Base-by-base conservation (phyloP, 169 alveolate species). In the Plasmodium coatneyi region DNA sequence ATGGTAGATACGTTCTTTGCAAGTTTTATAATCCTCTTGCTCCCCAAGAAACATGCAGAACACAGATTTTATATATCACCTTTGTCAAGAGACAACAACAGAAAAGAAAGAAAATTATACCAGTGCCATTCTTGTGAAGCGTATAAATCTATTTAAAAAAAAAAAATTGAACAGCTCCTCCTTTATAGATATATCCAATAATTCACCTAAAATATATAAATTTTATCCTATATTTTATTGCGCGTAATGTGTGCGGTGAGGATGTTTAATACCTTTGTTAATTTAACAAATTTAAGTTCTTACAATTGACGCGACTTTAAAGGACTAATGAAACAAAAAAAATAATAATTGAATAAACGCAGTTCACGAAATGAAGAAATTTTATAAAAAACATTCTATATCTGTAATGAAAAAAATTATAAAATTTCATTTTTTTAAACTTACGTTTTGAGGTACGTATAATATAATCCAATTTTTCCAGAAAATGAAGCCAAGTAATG, bases 401-500 rank as follows among this genome's bases (percentile, higher is more conserved):
- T 66, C 5, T 66, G 76, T 19, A 66, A 66, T 66, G 76, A 66
- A 66, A 19, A 66, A 66, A 66, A n/a, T 6, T 66, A 16, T 66
- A n/a, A n/a, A 66, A 66, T 25, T 25, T 66, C 36, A 25, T 22
- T 25, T 66, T 66, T 66, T 66, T 66, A 25, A 66, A 66, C 36
- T 19, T 66, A 66, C 36, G 14, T 66, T 66, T 66, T 66, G n/a
- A 66, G 32, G n/a, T 19, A 66, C 36, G 36, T 25, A 66, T 39
- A 66, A 28, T 28, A 81, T 81, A 39, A 56, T 81, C 12, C 60
- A 81, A 25, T 36, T 81, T 28, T 79, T 79, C 12, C n/a, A 83
- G 78, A 83, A 83, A 83, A 70, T 83, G 83, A 83, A 36, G 32
- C 36, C 71, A 52, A 71, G 41, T 22, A 70, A 12, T 14, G 9